Conservation (phyloP, 2,329 filamentous ascomycete species). For the Myriosclerotinia scirpicola region DNA sequence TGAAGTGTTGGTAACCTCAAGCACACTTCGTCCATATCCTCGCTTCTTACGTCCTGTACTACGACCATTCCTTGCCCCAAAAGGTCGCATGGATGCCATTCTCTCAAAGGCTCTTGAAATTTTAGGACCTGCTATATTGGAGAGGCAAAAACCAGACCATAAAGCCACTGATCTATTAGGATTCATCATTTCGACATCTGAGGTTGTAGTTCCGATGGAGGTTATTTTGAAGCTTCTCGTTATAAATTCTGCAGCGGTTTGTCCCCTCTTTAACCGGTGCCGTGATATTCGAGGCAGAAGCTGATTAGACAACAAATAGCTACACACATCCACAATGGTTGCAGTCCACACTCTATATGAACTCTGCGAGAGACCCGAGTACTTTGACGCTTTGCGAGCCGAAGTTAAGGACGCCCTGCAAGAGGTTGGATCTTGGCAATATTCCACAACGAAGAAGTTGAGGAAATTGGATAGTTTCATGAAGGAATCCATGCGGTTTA, state of each 20-base stretch:
- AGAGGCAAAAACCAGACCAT: not conserved
- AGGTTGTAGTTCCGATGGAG: not conserved
- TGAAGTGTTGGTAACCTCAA: not conserved
- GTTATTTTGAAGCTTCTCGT: slow-evolving; percentile 16
- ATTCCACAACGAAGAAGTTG: not conserved
- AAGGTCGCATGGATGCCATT: slow-evolving; percentile 18
- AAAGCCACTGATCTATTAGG: slow-evolving; percentile 13
- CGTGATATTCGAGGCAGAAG: not conserved
- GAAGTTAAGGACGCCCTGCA: slow-evolving; percentile 35
- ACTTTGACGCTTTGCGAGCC: slow-evolving; percentile 37
- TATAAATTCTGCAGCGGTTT: slow-evolving; percentile 1
- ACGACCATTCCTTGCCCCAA: not conserved
- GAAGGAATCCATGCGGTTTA: slow-evolving; percentile 19
- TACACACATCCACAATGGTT: slow-evolving; percentile 45
- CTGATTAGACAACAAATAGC: not conserved
- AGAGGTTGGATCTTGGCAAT: slow-evolving; percentile 30
- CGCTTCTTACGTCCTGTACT: not conserved
- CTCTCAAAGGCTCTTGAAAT: slow-evolving; percentile 2
- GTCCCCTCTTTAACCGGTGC: not conserved
- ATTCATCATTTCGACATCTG: not conserved
- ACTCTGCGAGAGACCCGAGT: slow-evolving; percentile 50
- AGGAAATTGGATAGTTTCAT: slow-evolving; percentile 20
- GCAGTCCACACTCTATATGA: slow-evolving; percentile 53
- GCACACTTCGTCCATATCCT: slow-evolving; percentile 8
- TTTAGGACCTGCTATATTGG: slow-evolving; percentile 4